Conservation (phyloP, 495 filamentous ascomycete genomes). For the Collariella sp. region DNA sequence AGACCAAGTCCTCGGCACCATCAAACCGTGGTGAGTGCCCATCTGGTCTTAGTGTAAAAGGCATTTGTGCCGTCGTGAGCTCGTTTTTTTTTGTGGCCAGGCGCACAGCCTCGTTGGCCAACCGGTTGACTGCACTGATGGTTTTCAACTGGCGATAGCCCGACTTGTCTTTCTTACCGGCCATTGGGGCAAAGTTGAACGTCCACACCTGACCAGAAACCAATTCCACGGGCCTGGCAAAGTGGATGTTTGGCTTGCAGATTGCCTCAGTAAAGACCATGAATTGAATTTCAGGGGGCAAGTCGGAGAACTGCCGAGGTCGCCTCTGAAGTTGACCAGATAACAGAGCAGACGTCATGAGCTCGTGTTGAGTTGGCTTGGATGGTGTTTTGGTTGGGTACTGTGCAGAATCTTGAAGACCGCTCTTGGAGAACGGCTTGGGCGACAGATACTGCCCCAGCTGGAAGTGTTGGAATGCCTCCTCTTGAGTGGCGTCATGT, state of each 20-base stretch:
- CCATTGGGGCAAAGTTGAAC: not conserved
- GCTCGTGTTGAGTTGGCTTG: too few species aligned
- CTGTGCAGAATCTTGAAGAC: too few species aligned
- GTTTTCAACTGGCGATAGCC: not conserved
- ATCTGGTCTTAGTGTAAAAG: not conserved
- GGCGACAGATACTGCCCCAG: too few species aligned
- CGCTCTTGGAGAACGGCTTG: too few species aligned
- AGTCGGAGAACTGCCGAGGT: not conserved
- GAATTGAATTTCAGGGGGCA: constrained; percentile 12
- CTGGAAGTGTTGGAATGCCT: too few species aligned
- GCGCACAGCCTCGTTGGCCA: not conserved
- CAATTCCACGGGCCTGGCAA: not conserved
- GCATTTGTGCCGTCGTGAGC: not conserved
- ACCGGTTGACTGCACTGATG: not conserved
- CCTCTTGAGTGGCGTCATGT: too few species aligned
- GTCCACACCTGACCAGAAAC: not conserved
- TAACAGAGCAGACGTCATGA: too few species aligned
- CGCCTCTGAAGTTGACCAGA: not conserved
- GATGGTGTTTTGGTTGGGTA: too few species aligned
- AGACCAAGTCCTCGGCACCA: constrained; percentile 1
- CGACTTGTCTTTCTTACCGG: not conserved
- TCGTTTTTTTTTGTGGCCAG: not conserved
- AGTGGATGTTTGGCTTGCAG: constrained; percentile 16
- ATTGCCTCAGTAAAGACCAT: constrained; percentile 14
- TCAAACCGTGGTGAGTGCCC: not conserved